Evolutionary conservation across 805 yeast species (phyloP), one percentile per base, ranked within the genome.

Genomic region (Wickerhamomyces chaumierensis): DNA sequence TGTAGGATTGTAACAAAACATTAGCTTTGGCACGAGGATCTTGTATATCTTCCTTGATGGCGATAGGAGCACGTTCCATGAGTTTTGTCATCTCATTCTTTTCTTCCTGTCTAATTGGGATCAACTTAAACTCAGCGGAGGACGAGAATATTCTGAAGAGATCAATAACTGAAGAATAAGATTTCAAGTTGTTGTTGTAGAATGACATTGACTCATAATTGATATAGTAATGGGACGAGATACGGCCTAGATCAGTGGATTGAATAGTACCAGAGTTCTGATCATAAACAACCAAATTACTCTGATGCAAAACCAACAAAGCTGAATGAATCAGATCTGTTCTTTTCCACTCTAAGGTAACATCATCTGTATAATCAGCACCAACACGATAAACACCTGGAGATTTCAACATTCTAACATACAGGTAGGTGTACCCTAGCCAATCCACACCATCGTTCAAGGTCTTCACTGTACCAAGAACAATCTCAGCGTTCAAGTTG

Each of bases 51-150:
- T 85, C 96, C 48, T 74, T 78, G 20, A 92, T 69, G 0, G 98
- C 97, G 29, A 90, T 74, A 1, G 99, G 98, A 2, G 86, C 80
- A 34, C 70, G 69, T 39, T 80, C 86, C 41, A 77, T 55, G 13
- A 92, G 60, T 48, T 78, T 79, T 13, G 67, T 60, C 6, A 94
- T 60, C 56, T 92, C 97, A 14, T 66, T 51, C 45, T 72, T 75
- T 56, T 92, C 99, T 52, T 88, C 97, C 46, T 72, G 86, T 44
- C 97, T 70, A 0, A 88, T 81, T 2, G 95, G 82, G 33, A 92
- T 73, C 48, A 74, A 75, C 53, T 75, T 76, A 61, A 92, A 92
- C 55, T 94, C 99, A 15, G 81, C 83, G 3, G 96, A 83, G 18
- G 69, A 61, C 0, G 96, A 66, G 59, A 92, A 88, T 0, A 86